Percentiles rank a stretch among this genome's conserved stretches.
These are phyloP conservation scores for Jacaranda mimosifolia DNA, from an alignment of 257 asterid genomes.

Conservation along the genomic window DNA sequence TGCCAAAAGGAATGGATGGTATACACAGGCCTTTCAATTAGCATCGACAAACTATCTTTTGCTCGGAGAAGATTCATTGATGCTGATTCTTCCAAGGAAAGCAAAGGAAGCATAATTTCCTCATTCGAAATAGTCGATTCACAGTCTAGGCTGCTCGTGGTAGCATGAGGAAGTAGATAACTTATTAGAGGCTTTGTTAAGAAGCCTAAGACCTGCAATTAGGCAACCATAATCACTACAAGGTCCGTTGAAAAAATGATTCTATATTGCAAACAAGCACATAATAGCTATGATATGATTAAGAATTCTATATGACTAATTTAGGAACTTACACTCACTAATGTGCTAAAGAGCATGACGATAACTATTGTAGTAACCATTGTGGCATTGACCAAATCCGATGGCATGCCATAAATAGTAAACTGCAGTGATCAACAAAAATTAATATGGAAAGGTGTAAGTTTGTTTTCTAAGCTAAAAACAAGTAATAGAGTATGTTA, in stretches of 20 bases:
- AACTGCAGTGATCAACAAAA: slow-evolving; percentile 55
- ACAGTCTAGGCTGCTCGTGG: slow-evolving; percentile 48
- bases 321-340: slow-evolving; percentile 71
- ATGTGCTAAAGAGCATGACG: slow-evolving; percentile 80
- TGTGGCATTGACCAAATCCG: slow-evolving; percentile 69
- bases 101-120: slow-evolving; percentile 78
- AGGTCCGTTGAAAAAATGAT: background rate
- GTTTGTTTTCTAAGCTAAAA: background rate
- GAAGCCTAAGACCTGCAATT: slow-evolving; percentile 81
- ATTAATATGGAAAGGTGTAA: no score
- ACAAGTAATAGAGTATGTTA: background rate
- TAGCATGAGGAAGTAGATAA: slow-evolving; percentile 62
- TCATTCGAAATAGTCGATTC: slow-evolving; percentile 74
- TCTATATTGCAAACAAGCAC: background rate
- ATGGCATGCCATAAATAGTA: slow-evolving; percentile 74
- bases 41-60: slow-evolving; percentile 75
- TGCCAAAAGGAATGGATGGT: slow-evolving; percentile 89
- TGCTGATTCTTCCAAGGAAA: slow-evolving; percentile 86
- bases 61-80: slow-evolving; percentile 67
- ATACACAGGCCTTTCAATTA: slow-evolving; percentile 80
- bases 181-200: slow-evolving; percentile 79
- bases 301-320: no score
- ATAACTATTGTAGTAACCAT: slow-evolving; percentile 75
- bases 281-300: background rate
- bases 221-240: background rate